Percentiles rank a stretch among this genome's conserved stretches.
Conservation (phyloP, 345 rosid genomes). For the Brassica juncea region DNA sequence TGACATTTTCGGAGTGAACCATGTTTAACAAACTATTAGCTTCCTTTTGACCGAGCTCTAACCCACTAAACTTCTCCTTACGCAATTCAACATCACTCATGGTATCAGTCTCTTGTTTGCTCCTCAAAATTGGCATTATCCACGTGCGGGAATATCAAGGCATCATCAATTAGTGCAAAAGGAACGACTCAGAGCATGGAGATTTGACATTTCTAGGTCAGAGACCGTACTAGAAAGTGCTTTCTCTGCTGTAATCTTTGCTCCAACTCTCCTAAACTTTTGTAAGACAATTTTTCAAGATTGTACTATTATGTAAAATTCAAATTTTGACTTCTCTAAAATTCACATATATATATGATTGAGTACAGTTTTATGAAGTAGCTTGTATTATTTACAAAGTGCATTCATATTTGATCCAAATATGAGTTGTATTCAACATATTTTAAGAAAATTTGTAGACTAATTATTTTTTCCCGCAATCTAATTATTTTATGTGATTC, state of each 20-base stretch:
- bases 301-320: no score
- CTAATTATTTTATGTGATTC: no score
- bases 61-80: slow-evolving; percentile 73
- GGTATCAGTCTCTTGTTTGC: slow-evolving; percentile 85
- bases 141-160: slow-evolving; percentile 45
- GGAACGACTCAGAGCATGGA: slow-evolving; percentile 45
- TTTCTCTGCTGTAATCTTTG: slow-evolving; percentile 57
- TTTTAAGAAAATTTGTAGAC: no score
- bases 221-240: slow-evolving; percentile 36
- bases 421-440: no score
- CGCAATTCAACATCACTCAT: slow-evolving; percentile 78
- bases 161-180: slow-evolving; percentile 44
- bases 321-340: no score
- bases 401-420: no score
- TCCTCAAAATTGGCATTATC: slow-evolving; percentile 51
- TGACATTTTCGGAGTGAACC: slow-evolving; percentile 90
- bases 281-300: no score
- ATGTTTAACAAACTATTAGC: slow-evolving; percentile 78
- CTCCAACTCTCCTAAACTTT: slow-evolving; percentile 37
- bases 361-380: no score
- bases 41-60: slow-evolving; percentile 86
- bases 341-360: no score
- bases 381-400: no score
- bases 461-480: no score
- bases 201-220: slow-evolving; percentile 48